Percentiles rank a stretch among this genome's conserved stretches.
Evolutionary conservation across 805 yeast genomes (phyloP).

Genomic region (Kodamaea kakaduensis): DNA sequence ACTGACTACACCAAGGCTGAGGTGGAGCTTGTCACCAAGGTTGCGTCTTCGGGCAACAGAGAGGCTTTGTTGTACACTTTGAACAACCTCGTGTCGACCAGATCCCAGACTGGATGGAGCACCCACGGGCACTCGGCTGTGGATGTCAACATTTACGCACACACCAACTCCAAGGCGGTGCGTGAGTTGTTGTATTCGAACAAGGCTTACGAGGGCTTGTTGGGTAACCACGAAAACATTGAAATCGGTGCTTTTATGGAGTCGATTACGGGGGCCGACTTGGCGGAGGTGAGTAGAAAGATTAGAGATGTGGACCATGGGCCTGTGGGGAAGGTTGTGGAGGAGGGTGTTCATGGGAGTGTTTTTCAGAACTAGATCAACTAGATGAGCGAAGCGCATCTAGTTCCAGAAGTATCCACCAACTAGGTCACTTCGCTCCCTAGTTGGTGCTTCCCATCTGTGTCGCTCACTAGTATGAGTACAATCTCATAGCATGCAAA

Average conservation of each 20-base stretch:
- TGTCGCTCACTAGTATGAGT: too few species aligned
- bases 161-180: constrained; percentile 54
- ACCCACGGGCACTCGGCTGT: constrained; percentile 97
- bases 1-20: constrained; percentile 54
- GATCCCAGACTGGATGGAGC: constrained; percentile 94
- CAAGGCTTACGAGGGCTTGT: constrained; percentile 40
- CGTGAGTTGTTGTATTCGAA: constrained; percentile 30
- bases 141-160: constrained; percentile 87
- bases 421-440: too few species aligned
- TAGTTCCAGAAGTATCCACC: too few species aligned
- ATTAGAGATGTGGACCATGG: constrained; percentile 48
- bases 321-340: not conserved
- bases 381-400: too few species aligned
- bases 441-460: too few species aligned
- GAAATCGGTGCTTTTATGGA: constrained; percentile 79
- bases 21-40: constrained; percentile 18
- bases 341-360: not conserved
- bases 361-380: too few species aligned
- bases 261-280: constrained; percentile 44
- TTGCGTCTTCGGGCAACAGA: constrained; percentile 20
- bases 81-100: constrained; percentile 67
- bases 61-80: constrained; percentile 46
- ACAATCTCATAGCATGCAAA: too few species aligned
- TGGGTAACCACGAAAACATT: constrained; percentile 82
- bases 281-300: constrained; percentile 46